Evolutionary conservation across 1,284 basidiomycete genomes (phyloP), one percentile per base, ranked within the genome.

Genomic region (Leccinum griseonigrum): DNA sequence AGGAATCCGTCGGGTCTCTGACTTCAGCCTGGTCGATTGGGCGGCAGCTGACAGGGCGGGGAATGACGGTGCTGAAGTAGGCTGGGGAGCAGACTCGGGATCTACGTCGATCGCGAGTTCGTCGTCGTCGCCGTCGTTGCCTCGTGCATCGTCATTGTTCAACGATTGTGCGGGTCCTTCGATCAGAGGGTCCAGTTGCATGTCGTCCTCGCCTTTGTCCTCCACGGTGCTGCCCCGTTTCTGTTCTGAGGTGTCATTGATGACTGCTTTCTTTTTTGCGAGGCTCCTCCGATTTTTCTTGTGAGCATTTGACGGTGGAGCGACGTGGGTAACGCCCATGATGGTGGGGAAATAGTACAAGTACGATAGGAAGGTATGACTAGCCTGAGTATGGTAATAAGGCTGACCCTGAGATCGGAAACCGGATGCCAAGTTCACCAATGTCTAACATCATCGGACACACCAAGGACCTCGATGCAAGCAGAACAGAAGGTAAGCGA

Each of bases 1-100:
- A 26, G 94, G 83, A 68, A 99, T 86, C 58, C 91, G 81, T 71
- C 94, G 81, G 54, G 84, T 88, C 76, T 97, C 94, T 18, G 90
- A 88, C 75, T 91, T 94, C 62, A 86, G 78, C 16, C 81, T 74
- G 3, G 82, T 73, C 60, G 82, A 81, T 60, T 82, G 63, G 16
- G 48, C 81, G 2, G 83, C 83, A 6, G 87, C 81, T 22, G 85
- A 79, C 13, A 91, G 79, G 9, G 88, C 81, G 36, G 84, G 81
- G 71, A 93, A 92, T 16, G 80, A 76, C n/a, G 89, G 88, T 50
- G 80, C 84, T 57, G 81, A 74, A 26, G 80, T 74, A 10, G 79
- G 68, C 59, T 77, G 77, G 18, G 78, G 70, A 11, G 75, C 68
- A 54, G 78, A 72, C 18, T 77, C 74, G 14, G 79, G 71, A 66